Percentiles rank a stretch among this genome's conserved stretches.
Conservation (phyloP, 2,329 filamentous ascomycete genomes). For the Colletotrichum sp. region DNA sequence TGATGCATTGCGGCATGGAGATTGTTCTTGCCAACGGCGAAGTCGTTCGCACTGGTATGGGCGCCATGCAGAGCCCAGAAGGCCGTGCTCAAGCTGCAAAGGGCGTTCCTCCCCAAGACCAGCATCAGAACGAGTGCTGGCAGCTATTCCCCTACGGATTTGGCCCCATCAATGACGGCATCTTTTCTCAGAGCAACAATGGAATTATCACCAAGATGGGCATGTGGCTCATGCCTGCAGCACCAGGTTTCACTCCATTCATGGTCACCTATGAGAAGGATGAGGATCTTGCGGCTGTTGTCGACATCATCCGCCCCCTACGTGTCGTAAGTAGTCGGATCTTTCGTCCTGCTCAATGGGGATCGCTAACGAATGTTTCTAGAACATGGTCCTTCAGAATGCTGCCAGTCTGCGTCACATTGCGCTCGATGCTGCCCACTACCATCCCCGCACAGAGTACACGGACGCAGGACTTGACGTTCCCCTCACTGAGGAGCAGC, state of each 20-base stretch:
- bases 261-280: constrained; percentile 43
- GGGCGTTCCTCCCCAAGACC: constrained; percentile 32
- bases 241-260: constrained; percentile 40
- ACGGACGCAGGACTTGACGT: constrained; percentile 20
- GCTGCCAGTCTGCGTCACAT: constrained; percentile 50
- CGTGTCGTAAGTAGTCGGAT: constrained; percentile 10
- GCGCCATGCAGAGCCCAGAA: constrained; percentile 40
- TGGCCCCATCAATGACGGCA: constrained; percentile 44
- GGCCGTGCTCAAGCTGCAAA: constrained; percentile 37
- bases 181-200: constrained; percentile 57
- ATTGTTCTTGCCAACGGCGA: constrained; percentile 51
- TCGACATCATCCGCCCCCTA: constrained; percentile 41
- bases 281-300: constrained; percentile 36
- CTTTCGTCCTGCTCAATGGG: fast-evolving
- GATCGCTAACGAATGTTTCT: not conserved
- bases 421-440: constrained; percentile 44
- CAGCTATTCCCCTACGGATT: constrained; percentile 44
- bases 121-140: constrained; percentile 33
- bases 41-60: constrained; percentile 52
- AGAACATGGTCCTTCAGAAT: constrained; percentile 44
- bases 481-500: constrained; percentile 39
- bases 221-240: constrained; percentile 43
- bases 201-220: constrained; percentile 62
- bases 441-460: constrained; percentile 32
- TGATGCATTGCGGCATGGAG: constrained; percentile 46